These are phyloP conservation scores for Epichloe brachyelytri DNA, from an alignment of 2,329 filamentous ascomycete genomes.

Conservation along the genomic window DNA sequence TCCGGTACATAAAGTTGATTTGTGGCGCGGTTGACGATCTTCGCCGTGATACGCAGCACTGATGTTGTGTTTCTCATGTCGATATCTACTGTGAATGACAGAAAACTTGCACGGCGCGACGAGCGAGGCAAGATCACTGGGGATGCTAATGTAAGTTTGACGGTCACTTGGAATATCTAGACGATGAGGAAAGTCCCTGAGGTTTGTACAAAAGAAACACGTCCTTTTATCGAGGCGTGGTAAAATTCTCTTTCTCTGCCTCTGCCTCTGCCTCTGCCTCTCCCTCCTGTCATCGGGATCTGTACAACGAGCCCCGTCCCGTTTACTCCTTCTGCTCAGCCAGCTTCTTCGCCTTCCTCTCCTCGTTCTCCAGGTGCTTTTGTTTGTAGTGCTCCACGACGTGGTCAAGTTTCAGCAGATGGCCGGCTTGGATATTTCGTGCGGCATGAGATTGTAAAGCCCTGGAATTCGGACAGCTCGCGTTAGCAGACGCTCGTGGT, in stretches of 20 bases:
- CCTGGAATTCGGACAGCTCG: constrained; percentile 19
- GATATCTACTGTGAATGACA: not conserved
- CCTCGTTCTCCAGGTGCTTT: constrained; percentile 41
- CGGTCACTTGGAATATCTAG: too few relatives aligned
- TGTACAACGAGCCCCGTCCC: constrained; percentile 6
- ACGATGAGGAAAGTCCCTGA: constrained; percentile 1
- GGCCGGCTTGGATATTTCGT: constrained; percentile 42
- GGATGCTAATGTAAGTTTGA: not conserved
- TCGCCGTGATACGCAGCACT: not conserved
- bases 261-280: too few relatives aligned
- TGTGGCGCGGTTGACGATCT: not conserved
- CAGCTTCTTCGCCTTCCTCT: constrained; percentile 38
- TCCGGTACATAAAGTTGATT: too few relatives aligned
- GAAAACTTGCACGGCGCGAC: not conserved
- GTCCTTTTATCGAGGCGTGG: not conserved
- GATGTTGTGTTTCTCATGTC: not conserved
- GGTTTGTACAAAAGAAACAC: not conserved
- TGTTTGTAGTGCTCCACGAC: constrained; percentile 45
- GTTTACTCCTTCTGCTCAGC: constrained; percentile 23
- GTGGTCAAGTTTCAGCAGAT: constrained; percentile 39
- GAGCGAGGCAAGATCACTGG: not conserved
- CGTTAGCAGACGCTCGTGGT: too few relatives aligned
- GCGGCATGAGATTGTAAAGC: constrained; percentile 36
- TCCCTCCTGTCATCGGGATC: not conserved
- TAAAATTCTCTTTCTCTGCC: not conserved